Base-by-base conservation (phyloP, 2,329 filamentous ascomycete genomes). In the Aureobasidium lini region DNA sequence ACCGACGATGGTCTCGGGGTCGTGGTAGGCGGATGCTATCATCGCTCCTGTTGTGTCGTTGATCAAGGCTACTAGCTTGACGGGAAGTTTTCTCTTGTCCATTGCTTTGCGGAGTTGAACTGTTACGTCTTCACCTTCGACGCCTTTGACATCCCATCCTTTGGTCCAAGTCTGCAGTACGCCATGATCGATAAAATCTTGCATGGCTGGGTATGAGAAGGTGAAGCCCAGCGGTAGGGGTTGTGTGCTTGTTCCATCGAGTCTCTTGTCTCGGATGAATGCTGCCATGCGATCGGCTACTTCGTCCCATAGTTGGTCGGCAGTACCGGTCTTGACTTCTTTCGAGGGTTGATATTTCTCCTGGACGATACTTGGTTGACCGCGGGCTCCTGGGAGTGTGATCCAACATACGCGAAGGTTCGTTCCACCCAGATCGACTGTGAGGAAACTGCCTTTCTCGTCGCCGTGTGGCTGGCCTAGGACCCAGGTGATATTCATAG, bases 401-500 rank as follows among this genome's bases (percentile, higher is more conserved):
- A 97, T 93, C 76, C 96, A 89, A 76, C 93, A 97, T 65, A 97
- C 91, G 72, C 93, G 88, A 62, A 97, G 78, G 75, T 96, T 96
- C 69, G 93, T 97, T 68, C 93, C 93, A 62, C 93, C 93, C 89
- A 97, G 95, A 71, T 97, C 93, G 57, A 97, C 81, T 63, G 93
- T 92, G 49, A 97, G 81, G 73, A 85, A 96, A 29, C 87, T 93
- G 63, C 93, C 93, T 3, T 85, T 89, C 75, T 96, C 93, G 66
- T 92, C 73, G 65, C 93, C 93, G 70, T 89, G 88, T 40, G 93
- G 93, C 73, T 90, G 92, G 52, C 84, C 85, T 85, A 96, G 91
- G 62, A 95, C 92, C 93, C 93, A 97, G 61, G 93, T 96, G 61
- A 93, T 89, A 76, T 96, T 96, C 49, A 52, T 97, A 63, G 93